phyloP scores from a whole-genome alignment of 2,329 filamentous ascomycete species.

The Colletotrichum sojae region DNA sequence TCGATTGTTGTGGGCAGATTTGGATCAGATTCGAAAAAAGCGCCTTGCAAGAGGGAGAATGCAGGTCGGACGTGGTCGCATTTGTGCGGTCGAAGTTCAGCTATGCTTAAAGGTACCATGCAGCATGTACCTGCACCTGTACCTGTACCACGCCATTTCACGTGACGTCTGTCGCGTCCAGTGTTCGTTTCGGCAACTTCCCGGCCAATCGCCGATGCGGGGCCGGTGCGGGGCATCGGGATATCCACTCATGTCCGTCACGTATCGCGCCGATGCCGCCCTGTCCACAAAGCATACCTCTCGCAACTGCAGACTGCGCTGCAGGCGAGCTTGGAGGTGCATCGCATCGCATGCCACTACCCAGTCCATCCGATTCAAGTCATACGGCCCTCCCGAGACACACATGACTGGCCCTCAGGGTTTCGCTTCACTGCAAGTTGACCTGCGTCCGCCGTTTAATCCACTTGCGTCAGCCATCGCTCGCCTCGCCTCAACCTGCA shows the following conservation, averaged over 20 bases:
- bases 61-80: background rate
- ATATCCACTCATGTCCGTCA: background rate
- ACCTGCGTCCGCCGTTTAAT: background rate
- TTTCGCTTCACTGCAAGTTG: conserved; percentile 5
- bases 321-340: conserved; percentile 1
- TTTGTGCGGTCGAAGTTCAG: background rate
- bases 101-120: background rate
- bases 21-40: background rate
- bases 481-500: background rate
- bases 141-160: background rate
- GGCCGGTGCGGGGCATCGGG: background rate
- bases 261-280: background rate
- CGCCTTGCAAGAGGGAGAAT: background rate
- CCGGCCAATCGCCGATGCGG: background rate
- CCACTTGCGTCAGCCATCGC: background rate
- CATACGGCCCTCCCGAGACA: background rate
- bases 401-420: background rate
- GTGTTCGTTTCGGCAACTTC: background rate
- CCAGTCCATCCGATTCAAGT: background rate
- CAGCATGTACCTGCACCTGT: background rate
- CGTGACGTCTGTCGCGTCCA: background rate
- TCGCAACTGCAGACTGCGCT: background rate
- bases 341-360: conserved; percentile 8
- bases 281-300: no score
- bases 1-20: background rate